Evolutionary conservation across 768 basidiomycete genomes (phyloP).

Genomic region (Lyophyllum semitale): DNA sequence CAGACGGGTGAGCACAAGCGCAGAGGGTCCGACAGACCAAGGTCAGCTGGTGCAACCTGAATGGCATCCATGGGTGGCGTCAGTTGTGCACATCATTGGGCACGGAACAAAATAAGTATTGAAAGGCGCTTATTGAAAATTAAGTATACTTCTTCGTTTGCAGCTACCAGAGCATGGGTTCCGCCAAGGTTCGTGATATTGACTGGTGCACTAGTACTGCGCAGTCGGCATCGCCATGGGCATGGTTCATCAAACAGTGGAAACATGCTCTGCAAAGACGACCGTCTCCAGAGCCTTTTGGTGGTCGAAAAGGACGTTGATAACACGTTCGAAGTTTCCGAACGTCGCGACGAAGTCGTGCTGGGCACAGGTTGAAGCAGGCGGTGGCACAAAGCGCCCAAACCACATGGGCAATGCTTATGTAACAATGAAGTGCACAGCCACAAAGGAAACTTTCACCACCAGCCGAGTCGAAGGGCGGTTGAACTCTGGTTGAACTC

Average conservation of each 20-base stretch:
- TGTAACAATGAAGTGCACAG: not conserved
- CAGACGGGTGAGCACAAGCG: not conserved
- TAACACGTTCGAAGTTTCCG: not conserved
- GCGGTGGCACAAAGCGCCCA: not conserved
- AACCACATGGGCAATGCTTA: not conserved
- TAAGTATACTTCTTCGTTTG: not conserved
- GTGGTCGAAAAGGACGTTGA: not conserved
- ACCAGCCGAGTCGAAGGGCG: not conserved
- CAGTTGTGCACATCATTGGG: too few relatives aligned
- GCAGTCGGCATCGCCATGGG: too few relatives aligned
- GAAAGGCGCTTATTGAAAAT: too few relatives aligned
- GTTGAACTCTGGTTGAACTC: not conserved
- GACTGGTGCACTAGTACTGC: not conserved
- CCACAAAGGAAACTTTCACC: too few relatives aligned
- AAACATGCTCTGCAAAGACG: not conserved
- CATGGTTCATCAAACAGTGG: not conserved
- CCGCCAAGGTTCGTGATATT: not conserved
- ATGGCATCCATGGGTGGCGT: too few relatives aligned
- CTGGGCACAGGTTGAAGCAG: not conserved
- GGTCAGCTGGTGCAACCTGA: not conserved
- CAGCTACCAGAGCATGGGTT: not conserved
- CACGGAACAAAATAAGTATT: too few relatives aligned
- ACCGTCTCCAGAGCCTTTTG: not conserved
- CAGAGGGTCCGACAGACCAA: not conserved
- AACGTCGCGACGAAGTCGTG: not conserved